Evolutionary conservation across 495 filamentous ascomycete species (phyloP), one percentile per base, ranked within the genome.

Genomic region (Hypomontagnella monticulosa): DNA sequence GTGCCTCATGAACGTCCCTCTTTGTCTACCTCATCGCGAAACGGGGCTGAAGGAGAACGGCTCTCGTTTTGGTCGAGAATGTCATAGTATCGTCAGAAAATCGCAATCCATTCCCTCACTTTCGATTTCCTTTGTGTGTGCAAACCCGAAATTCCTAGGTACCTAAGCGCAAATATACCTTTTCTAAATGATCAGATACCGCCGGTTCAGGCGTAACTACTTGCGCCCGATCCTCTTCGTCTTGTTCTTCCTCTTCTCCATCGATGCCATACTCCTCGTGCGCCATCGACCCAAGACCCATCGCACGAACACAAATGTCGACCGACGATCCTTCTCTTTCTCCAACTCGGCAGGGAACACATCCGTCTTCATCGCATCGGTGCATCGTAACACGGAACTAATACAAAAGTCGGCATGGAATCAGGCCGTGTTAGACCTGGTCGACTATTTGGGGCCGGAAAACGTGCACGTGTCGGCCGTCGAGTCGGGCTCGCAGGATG

Each of bases 381-480:
- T 87, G 18, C 85, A 90, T 57, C 89, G 87, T 80, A 90, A 90
- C 67, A 88, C 85, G 52, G 87, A 85, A 56, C 27, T 61, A 7
- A 80, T 89, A 23, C 75, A 90, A 7, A 79, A 83, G 9, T 78
- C 73, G 8, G 79, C 86, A 66, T 91, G 88, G 88, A 87, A 78
- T 60, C 63, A 78, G 8, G 86, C 87, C 0, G 72, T 92, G 5
- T 19, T 88, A 0, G 81, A 42, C 4, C 76, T 90, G 18, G 77
- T 81, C 18, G 70, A 78, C 51, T 74, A 80, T 33, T 72, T 89
- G 6, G 88, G 88, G 0, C 69, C 83, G 0, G 79, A 80, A n/a
- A 90, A 91, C 61, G 77, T 91, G 4, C 88, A 85, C 61, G 75
- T 92, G 23, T 85, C 83, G n/a, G 79, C 90, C n/a, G 81, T 84